Percentiles rank a stretch among this genome's conserved stretches.
Evolutionary conservation across 164 flowering plant species (phyloP).

Genomic region (Vitis amurensis): DNA sequence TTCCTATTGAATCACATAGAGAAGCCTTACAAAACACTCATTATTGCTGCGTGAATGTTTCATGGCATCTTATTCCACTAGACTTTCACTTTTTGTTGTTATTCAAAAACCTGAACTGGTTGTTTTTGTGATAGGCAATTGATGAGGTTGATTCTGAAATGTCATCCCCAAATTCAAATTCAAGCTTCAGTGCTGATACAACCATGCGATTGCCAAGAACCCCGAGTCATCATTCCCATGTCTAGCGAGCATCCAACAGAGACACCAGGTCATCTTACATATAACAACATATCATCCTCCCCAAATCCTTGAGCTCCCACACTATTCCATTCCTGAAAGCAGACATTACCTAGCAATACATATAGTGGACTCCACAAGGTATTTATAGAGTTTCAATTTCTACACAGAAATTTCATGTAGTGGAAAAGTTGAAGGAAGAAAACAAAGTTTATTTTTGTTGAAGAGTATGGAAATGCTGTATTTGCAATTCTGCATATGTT

Average conservation of each 20-base stretch:
- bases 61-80: not conserved
- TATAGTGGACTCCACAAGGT: not conserved
- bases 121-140: constrained; percentile 13
- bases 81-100: not conserved
- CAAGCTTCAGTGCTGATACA: constrained; percentile 6
- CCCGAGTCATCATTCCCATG: not conserved
- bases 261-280: not conserved
- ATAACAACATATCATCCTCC: not conserved
- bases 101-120: not conserved
- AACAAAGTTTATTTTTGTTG: too few relatives aligned
- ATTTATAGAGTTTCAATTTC: too few relatives aligned
- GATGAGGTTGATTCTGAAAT: constrained; percentile 23
- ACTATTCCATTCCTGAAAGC: not conserved
- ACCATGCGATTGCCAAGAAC: constrained; percentile 10
- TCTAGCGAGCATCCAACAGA: not conserved
- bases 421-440: too few relatives aligned
- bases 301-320: not conserved
- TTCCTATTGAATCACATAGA: too few relatives aligned
- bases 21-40: too few relatives aligned
- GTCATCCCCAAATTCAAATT: constrained; percentile 12
- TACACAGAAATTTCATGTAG: too few relatives aligned
- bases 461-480: too few relatives aligned
- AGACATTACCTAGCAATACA: not conserved
- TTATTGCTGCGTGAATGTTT: too few relatives aligned
- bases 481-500: too few relatives aligned